phyloP scores from a whole-genome alignment of 257 asterid species.

The Solanum corneliomulleri region DNA sequence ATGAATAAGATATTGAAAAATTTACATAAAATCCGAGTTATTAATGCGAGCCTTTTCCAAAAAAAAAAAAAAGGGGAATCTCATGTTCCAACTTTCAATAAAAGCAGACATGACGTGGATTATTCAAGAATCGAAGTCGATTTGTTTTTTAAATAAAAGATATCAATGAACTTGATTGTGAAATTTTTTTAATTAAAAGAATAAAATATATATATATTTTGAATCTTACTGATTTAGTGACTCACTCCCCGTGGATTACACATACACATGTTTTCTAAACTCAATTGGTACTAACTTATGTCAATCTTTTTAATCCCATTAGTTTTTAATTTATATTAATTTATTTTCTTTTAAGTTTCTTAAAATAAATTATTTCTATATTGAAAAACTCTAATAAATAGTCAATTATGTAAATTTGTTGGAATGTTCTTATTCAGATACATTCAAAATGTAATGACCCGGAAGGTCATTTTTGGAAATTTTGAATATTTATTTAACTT shows the following conservation, averaged over 20 bases:
- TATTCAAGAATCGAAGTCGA: no score
- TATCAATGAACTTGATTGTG: no score
- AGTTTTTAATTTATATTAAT: not conserved
- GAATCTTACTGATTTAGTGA: not conserved
- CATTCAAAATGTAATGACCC: no score
- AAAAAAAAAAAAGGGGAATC: no score
- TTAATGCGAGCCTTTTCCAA: no score
- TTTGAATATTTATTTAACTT: no score
- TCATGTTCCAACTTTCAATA: no score
- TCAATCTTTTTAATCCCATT: not conserved
- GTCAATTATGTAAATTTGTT: not conserved
- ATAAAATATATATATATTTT: not conserved
- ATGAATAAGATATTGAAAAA: no score
- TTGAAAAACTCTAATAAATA: not conserved
- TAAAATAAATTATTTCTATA: not conserved
- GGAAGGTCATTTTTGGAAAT: no score
- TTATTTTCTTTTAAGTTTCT: not conserved
- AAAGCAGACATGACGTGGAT: accelerated
- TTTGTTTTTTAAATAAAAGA: no score
- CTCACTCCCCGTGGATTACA: not conserved
- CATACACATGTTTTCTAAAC: not conserved
- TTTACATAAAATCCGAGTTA: no score
- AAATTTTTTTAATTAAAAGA: not conserved
- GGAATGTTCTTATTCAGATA: not conserved
- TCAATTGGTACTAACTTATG: not conserved